Base-by-base conservation (phyloP, 352 stramenopile genomes). In the Blastocystis hominis region DNA sequence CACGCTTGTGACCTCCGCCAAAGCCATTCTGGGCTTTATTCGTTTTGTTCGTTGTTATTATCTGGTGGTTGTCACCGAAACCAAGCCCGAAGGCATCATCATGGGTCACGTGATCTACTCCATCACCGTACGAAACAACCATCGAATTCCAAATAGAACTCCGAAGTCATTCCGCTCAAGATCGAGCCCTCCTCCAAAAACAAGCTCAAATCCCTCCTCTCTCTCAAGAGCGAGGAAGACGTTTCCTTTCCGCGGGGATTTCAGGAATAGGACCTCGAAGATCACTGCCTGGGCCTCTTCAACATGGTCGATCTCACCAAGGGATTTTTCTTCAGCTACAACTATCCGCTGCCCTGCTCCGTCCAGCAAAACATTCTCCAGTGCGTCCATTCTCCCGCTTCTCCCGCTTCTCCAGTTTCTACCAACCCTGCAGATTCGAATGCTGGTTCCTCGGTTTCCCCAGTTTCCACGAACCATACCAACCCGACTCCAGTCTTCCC, bases 291-390 rank as follows among this genome's bases (percentile, higher is more conserved):
- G 64, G 94, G 93, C 0, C 90, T 99, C 0, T 99, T 98, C 89
- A 95, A 98, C 89, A 97, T 98, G 70, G 91, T 98, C 56, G 96
- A 99, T 89, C 91, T 99, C 24, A 98, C 95, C 6, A 98, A 98
- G 88, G 97, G 98, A 88, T 99, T 99, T 89, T 99, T 95, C 91
- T 98, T 98, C 90, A 97, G 92, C 70, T 98, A 98, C 89, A 98
- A 95, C 63, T 91, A 75, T 40, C 55, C 59, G 17, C 55, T 78
- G 6, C 61, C 75, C 7, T 56, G 46, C 40, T 79, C 46, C 61
- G 56, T 69, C 9, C 59, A 78, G 61, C 62, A 69, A 34, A 78
- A 75, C 44, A 47, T 87, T 3, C 46, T 87, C 7, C 13, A n/a
- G 13, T 72, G 36, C n/a, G 42, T 53, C 42, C 13, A n/a, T 72